These are phyloP conservation scores for Fusarium nematophilum DNA, from an alignment of 2,329 filamentous ascomycete genomes.

Conservation along the genomic window DNA sequence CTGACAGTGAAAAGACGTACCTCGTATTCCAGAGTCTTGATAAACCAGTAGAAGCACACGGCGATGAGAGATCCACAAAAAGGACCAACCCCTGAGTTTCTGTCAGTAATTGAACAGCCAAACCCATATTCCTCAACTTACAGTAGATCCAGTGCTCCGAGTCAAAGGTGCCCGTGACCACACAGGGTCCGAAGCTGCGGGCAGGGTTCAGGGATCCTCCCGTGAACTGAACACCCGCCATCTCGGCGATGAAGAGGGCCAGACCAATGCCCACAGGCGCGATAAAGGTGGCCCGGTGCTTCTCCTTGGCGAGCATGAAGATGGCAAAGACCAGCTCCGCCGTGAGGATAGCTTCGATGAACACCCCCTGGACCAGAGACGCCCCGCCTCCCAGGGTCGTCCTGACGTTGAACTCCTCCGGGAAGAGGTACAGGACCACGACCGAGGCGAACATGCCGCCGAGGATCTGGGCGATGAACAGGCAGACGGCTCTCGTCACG, in stretches of 20 bases:
- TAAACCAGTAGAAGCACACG: slow-evolving; percentile 53
- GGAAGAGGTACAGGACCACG: slow-evolving; percentile 56
- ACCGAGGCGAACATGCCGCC: slow-evolving; percentile 58
- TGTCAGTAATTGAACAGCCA: slow-evolving; percentile 1
- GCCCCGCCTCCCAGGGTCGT: slow-evolving; percentile 55
- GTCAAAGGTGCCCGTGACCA: slow-evolving; percentile 55
- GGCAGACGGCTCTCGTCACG: slow-evolving; percentile 55
- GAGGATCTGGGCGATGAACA: slow-evolving; percentile 64
- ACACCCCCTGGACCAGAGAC: slow-evolving; percentile 57
- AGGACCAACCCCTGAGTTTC: slow-evolving; percentile 48
- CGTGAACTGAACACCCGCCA: slow-evolving; percentile 60
- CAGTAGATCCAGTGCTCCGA: slow-evolving; percentile 62
- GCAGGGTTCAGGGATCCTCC: slow-evolving; percentile 61
- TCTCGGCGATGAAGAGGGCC: slow-evolving; percentile 57
- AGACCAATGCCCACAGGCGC: slow-evolving; percentile 61
- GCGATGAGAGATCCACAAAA: slow-evolving; percentile 49
- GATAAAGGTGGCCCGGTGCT: slow-evolving; percentile 60
- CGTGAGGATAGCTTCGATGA: slow-evolving; percentile 62
- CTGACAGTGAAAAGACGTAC: slow-evolving; percentile 19
- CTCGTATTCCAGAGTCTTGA: slow-evolving; percentile 55
- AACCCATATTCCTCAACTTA: slow-evolving; percentile 16
- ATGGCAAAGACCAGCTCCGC: slow-evolving; percentile 61
- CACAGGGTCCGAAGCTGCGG: slow-evolving; percentile 59
- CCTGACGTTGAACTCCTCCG: slow-evolving; percentile 55
- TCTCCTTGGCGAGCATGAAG: slow-evolving; percentile 64